Conservation (phyloP, 495 filamentous ascomycete species). For the Podospora fimiseda region DNA sequence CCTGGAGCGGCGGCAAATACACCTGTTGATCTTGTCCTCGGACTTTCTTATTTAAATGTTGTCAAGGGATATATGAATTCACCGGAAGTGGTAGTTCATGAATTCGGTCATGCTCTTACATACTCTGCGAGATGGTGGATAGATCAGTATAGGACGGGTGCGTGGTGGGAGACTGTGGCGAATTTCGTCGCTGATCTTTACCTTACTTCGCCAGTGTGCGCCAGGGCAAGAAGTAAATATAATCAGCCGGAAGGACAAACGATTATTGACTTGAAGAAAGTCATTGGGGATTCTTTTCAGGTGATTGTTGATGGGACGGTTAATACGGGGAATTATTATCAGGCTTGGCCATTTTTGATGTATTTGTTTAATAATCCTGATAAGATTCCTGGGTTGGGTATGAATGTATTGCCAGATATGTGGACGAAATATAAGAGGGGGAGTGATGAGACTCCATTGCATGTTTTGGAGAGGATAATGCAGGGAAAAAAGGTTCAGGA, state of each 20-base stretch:
- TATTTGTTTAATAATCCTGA: slow-evolving; percentile 41
- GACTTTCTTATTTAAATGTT: slow-evolving; percentile 37
- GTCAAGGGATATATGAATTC: slow-evolving; percentile 33
- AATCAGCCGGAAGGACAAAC: slow-evolving; percentile 29
- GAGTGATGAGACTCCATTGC: slow-evolving; percentile 41
- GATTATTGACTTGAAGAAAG: slow-evolving; percentile 37
- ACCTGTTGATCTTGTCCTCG: slow-evolving; percentile 25
- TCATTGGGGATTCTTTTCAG: slow-evolving; percentile 37
- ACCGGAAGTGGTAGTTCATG: slow-evolving; percentile 36
- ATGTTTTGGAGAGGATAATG: slow-evolving; percentile 32
- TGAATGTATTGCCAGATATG: slow-evolving; percentile 29
- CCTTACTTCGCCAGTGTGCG: slow-evolving; percentile 34
- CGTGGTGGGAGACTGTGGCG: slow-evolving; percentile 43
- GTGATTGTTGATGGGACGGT: slow-evolving; percentile 38
- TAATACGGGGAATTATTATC: slow-evolving; percentile 26
- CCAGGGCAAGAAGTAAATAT: slow-evolving; percentile 21
- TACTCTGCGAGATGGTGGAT: slow-evolving; percentile 39
- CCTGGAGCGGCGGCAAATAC: slow-evolving; percentile 38
- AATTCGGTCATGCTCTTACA: slow-evolving; percentile 40
- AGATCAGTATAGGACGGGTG: slow-evolving; percentile 37
- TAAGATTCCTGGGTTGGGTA: slow-evolving; percentile 32
- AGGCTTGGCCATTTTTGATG: slow-evolving; percentile 37
- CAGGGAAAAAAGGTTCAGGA: slow-evolving; percentile 27
- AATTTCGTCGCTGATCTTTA: slow-evolving; percentile 43
- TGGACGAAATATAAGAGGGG: slow-evolving; percentile 36